Conservation (phyloP, 2,329 filamentous ascomycete genomes). For the Claviceps quebecensis region DNA sequence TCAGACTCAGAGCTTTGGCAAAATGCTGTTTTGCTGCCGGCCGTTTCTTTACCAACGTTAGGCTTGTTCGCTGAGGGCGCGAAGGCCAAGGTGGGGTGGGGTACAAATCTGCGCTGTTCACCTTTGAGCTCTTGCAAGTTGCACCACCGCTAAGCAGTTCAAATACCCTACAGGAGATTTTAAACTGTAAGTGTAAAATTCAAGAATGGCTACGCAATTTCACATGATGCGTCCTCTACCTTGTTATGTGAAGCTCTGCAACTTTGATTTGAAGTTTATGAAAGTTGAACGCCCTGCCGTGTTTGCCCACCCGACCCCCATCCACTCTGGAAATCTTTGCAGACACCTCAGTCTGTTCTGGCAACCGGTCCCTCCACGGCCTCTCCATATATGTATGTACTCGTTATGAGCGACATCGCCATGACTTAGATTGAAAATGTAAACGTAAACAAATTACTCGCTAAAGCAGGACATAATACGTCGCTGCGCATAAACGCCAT, state of each 20-base stretch:
- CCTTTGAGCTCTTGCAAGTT: not conserved
- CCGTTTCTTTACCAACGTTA: slow-evolving; percentile 17
- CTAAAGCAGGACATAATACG: not conserved
- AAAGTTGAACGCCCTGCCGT: too few relatives aligned
- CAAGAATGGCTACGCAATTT: too few relatives aligned
- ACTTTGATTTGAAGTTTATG: too few relatives aligned
- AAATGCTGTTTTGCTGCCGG: slow-evolving; percentile 15
- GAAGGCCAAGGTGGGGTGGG: slow-evolving; percentile 13
- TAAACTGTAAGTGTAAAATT: not conserved
- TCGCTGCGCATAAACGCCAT: slow-evolving; percentile 1
- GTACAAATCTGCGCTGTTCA: not conserved
- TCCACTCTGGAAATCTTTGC: too few relatives aligned
- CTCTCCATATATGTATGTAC: too few relatives aligned
- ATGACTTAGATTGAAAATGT: not conserved
- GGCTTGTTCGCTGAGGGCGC: slow-evolving; percentile 15
- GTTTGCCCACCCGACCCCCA: too few relatives aligned
- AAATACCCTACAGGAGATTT: not conserved
- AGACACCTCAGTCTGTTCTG: too few relatives aligned
- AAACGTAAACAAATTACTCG: not conserved
- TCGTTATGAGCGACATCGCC: not conserved
- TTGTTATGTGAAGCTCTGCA: too few relatives aligned
- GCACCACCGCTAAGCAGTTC: not conserved
- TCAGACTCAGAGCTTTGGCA: slow-evolving; percentile 12
- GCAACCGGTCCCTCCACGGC: too few relatives aligned
- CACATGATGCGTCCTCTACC: too few relatives aligned